A percentile compares a stretch with the other conserved stretches of the same genome.
Conservation (phyloP, 2,329 filamentous ascomycete species). For the Hirsutella thompsonii region DNA sequence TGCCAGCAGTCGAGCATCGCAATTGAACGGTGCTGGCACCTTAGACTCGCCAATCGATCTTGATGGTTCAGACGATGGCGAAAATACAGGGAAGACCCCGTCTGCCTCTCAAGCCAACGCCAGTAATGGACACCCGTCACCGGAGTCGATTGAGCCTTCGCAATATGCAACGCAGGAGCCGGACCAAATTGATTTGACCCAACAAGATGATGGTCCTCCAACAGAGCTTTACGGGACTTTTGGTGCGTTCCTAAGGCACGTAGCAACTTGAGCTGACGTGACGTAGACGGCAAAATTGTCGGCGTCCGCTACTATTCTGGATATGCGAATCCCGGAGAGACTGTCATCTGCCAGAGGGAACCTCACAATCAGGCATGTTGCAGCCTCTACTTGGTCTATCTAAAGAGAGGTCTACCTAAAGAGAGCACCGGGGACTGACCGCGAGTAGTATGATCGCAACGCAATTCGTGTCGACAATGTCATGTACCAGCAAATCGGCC, state of each 20-base stretch:
- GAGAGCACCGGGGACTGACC: constrained; percentile 1
- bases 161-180: constrained; percentile 15
- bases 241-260: constrained; percentile 12
- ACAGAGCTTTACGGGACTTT: constrained; percentile 35
- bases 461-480: constrained; percentile 73
- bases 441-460: constrained; percentile 50
- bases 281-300: constrained; percentile 33
- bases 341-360: constrained; percentile 51
- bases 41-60: too few relatives aligned
- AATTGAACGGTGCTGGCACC: neutral
- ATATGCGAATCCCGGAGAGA: constrained; percentile 47
- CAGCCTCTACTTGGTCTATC: too few relatives aligned
- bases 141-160: constrained; percentile 4
- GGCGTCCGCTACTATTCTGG: constrained; percentile 49
- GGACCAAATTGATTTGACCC: constrained; percentile 29
- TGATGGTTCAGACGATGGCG: neutral
- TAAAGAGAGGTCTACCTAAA: neutral
- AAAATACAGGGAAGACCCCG: constrained; percentile 6
- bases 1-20: constrained; percentile 3
- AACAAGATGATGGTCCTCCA: constrained; percentile 25
- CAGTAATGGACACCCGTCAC: constrained; percentile 3
- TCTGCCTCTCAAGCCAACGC: neutral
- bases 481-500: constrained; percentile 61
- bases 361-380: constrained; percentile 42
- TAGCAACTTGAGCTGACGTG: neutral